Conservation (phyloP, 2,329 filamentous ascomycete genomes). For the Microsporum ferrugineum region DNA sequence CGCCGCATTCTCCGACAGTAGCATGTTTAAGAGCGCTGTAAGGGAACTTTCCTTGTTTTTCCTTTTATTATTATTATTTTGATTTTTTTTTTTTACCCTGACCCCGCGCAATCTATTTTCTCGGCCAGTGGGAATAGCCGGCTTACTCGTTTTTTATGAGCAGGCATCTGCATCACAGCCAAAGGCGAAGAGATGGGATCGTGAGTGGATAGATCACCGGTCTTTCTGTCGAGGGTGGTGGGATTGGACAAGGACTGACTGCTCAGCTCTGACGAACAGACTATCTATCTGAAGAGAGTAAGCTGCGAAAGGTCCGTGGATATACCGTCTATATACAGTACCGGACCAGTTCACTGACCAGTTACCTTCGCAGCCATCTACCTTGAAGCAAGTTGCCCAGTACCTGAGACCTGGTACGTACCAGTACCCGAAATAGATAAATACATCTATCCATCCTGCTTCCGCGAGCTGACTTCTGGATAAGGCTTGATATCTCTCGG, state of each 20-base stretch:
- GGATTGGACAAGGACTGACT: neutral
- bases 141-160: neutral
- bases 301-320: slow-evolving; percentile 32
- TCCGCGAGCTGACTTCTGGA: neutral
- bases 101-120: neutral
- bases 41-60: slow-evolving; percentile 18
- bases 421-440: no score
- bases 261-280: slow-evolving; percentile 22
- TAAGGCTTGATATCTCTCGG: slow-evolving; percentile 73
- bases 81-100: slow-evolving; percentile 2
- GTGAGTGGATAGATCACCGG: slow-evolving; percentile 37
- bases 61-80: neutral
- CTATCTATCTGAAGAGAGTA: slow-evolving; percentile 53
- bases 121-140: neutral
- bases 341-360: neutral
- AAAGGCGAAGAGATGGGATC: slow-evolving; percentile 71
- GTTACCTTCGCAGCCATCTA: slow-evolving; percentile 44
- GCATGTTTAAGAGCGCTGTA: slow-evolving; percentile 70
- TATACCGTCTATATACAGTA: neutral
- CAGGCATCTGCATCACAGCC: slow-evolving; percentile 48
- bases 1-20: slow-evolving; percentile 65
- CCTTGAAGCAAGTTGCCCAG: slow-evolving; percentile 71
- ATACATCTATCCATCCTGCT: neutral
- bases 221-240: neutral
- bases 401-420: slow-evolving; percentile 57